These are phyloP conservation scores for Coemansia sp. DNA, from an alignment of 192 early-diverging fungal species.

Conservation along the genomic window DNA sequence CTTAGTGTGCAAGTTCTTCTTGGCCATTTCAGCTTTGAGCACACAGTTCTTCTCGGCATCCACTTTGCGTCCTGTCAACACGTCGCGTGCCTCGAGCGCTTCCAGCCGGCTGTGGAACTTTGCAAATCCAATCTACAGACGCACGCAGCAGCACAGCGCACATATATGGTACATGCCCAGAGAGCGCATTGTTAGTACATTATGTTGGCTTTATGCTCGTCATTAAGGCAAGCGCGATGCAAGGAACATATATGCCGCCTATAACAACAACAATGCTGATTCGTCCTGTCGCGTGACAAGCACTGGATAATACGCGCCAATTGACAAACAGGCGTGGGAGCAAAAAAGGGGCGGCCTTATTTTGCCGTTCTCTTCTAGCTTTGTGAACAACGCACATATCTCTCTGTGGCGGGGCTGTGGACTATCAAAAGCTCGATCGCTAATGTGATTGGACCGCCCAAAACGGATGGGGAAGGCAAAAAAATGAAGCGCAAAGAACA, in stretches of 20 bases:
- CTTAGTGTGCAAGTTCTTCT: constrained; percentile 96
- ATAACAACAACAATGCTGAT: not conserved
- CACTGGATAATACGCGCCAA: not conserved
- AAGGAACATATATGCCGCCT: not conserved
- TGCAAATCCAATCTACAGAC: constrained; percentile 88
- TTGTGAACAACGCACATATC: not conserved
- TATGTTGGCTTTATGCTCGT: constrained; percentile 3
- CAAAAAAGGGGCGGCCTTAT: constrained; percentile 2
- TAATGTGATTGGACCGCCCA: constrained; percentile 9
- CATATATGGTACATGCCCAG: not conserved
- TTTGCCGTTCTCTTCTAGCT: not conserved
- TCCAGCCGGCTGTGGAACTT: constrained; percentile 91
- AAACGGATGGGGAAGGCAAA: constrained; percentile 11
- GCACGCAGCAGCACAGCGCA: not conserved
- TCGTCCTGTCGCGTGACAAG: not conserved
- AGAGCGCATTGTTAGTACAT: constrained; percentile 1
- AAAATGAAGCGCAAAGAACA: constrained; percentile 6
- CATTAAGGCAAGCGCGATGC: constrained; percentile 5
- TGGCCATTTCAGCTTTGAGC: constrained; percentile 98
- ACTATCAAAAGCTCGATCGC: constrained; percentile 17
- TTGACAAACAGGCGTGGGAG: not conserved
- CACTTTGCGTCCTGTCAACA: constrained; percentile 87
- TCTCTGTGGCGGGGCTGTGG: constrained; percentile 9
- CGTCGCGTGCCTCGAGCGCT: constrained; percentile 88
- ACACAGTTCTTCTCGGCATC: constrained; percentile 83